Evolutionary conservation across 2,329 filamentous ascomycete genomes (phyloP), one percentile per base, ranked within the genome.

Genomic region (Fusarium praegraminearum): DNA sequence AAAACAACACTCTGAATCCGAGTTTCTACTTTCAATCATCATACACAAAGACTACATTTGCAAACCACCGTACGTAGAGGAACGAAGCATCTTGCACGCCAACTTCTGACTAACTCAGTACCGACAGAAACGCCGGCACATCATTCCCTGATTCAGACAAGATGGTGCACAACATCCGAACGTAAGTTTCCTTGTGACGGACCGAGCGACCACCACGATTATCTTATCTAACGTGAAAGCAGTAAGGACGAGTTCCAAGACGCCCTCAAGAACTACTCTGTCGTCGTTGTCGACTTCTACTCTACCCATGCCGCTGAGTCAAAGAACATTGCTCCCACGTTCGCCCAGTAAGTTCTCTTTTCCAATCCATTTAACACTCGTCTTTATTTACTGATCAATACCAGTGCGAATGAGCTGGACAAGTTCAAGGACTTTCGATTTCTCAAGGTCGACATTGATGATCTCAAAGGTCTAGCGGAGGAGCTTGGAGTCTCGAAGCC

Each of bases 381-480:
- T 1, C 5, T 7, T 1, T 10, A 2, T 2, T 7, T 7, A 20
- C 7, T 47, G 15, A 61, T 20, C 0, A 6, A 1, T 1, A 0
- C 6, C 15, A 70, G 67, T 8, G 52, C 50, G 10, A 52, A 70
- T 3, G 57, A 70, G n/a, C 15, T 70, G 26, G 67, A 70, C 11
- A 60, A 64, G 30, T 70, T 67, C 58, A 70, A 68, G 33, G 67
- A 70, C 24, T 57, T 70, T 20, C 57, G 67, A 8, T 70, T 70
- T 24, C 30, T 67, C 38, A 70, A 70, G 30, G 59, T 70, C 7
- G 58, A 70, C 6, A 67, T 70, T 1, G 57, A 70, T n/a, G 62
- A 70, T 1, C 53, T 70, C n/a, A 45, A 58, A 22, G 54, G 33
- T 1, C 28, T 70, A 2, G 54, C 52, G 2, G 33, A 64, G 8